Conservation (phyloP, 129 eudicot genomes). For the Glebionis coronaria region DNA sequence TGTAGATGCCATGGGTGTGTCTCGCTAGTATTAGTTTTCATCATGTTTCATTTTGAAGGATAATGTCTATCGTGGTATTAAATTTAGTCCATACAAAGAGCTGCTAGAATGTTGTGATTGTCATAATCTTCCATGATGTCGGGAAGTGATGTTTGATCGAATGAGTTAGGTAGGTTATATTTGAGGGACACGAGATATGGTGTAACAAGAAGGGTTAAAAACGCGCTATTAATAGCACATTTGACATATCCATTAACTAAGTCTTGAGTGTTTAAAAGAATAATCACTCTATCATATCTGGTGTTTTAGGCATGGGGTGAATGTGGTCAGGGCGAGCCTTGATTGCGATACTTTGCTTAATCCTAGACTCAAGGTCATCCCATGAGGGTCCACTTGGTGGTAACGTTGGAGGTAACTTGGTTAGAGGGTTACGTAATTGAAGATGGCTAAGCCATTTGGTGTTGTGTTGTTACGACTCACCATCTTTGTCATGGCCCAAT, state of each 20-base stretch:
- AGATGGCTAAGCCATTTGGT: constrained; percentile 59
- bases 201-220: constrained; percentile 59
- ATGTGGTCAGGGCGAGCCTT: constrained; percentile 45
- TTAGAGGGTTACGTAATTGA: constrained; percentile 78
- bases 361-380: constrained; percentile 41
- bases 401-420: constrained; percentile 46
- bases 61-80: constrained; percentile 57
- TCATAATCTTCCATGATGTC: constrained; percentile 28
- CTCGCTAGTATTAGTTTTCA: constrained; percentile 45
- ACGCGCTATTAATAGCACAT: constrained; percentile 78
- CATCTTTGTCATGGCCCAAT: constrained; percentile 57
- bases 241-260: constrained; percentile 40
- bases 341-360: constrained; percentile 54
- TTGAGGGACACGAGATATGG: constrained; percentile 69
- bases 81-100: constrained; percentile 51
- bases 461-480: constrained; percentile 53
- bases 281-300: constrained; percentile 61
- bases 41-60: constrained; percentile 66
- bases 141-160: constrained; percentile 64
- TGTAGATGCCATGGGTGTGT: constrained; percentile 98
- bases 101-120: constrained; percentile 50
- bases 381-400: constrained; percentile 72
- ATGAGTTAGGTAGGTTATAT: constrained; percentile 37
- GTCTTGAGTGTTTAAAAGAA: constrained; percentile 79
- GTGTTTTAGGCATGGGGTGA: constrained; percentile 48